Base-by-base conservation (phyloP, 2,329 filamentous ascomycete genomes). In the Penicillium sp. region DNA sequence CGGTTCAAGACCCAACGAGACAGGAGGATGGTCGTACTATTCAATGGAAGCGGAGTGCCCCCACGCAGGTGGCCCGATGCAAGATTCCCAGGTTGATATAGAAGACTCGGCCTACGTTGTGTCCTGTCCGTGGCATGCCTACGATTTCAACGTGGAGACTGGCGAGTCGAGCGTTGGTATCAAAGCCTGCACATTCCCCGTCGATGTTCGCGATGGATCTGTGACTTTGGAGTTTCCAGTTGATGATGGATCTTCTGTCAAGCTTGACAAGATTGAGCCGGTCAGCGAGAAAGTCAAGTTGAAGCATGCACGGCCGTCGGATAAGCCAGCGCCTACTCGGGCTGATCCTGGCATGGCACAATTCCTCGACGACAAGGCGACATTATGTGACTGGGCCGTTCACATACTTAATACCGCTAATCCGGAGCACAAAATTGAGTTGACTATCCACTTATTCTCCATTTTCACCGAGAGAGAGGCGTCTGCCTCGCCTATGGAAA, bases 61-160 rank as follows among this genome's bases (percentile, higher is more conserved):
- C 2, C 72, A 74, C 49, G 71, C 72, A 0, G 72, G 72, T 7
- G 72, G 72, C 0, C 72, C 72, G 0, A 73, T 75, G 71, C 59
- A 66, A 5, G 71, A 74, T 14, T 71, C 72, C 0, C 64, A 68
- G 6, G 66, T 75, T 20, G 72, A 75, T 44, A 75, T 75, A 43
- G 72, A 75, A 47, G 72, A 75, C 47, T 74, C 72, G 0, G 70
- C 70, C 1, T 75, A 75, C 50, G 58, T 75, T 20, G 71, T 67
- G 14, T 74, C 72, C 1, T 75, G 72, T 49, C 72, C 72, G 11
- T 75, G 72, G 72, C 72, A 75, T 56, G 72, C 72, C 2, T 75
- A 75, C 52, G 72, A 75, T 54, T 75, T 75, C 51, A 74, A 74
- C 45, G 70, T 74, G 46, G 71, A 74, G 57, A 74, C 72, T 0